phyloP scores from a whole-genome alignment of 768 basidiomycete genomes.

The Baorangia bicolor region DNA sequence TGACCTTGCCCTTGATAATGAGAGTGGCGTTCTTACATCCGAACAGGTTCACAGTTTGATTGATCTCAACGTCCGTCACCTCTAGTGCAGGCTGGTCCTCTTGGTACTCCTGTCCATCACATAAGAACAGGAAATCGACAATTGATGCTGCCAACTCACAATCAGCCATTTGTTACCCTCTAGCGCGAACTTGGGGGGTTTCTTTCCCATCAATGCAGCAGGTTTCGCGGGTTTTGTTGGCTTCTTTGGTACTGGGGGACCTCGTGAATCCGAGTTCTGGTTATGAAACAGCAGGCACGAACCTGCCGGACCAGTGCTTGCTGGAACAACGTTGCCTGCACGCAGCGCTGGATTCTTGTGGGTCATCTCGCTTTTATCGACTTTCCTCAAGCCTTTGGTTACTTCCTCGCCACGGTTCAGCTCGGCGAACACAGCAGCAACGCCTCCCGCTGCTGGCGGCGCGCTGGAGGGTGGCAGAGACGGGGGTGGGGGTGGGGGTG shows the following conservation, averaged over 20 bases:
- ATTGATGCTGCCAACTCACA: conserved; percentile 44
- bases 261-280: not conserved
- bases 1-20: conserved; percentile 89
- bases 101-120: conserved; percentile 72
- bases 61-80: conserved; percentile 74
- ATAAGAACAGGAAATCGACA: conserved; percentile 1
- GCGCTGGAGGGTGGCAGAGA: conserved; percentile 48
- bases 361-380: conserved; percentile 96
- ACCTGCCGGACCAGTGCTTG: conserved; percentile 35
- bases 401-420: conserved; percentile 88
- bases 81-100: conserved; percentile 75
- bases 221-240: conserved; percentile 86
- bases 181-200: conserved; percentile 83
- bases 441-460: conserved; percentile 49
- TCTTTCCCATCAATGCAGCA: conserved; percentile 78
- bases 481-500: conserved; percentile 55
- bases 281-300: conserved; percentile 22
- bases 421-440: conserved; percentile 84
- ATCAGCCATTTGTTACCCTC: conserved; percentile 95
- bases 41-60: conserved; percentile 85
- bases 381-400: conserved; percentile 89
- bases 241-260: conserved; percentile 46
- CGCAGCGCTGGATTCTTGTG: conserved; percentile 95
- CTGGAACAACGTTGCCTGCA: conserved; percentile 50
- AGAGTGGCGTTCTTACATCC: conserved; percentile 86